Evolutionary conservation across 139 green algal genomes (phyloP).

Genomic region (Micromonas pusilla): DNA sequence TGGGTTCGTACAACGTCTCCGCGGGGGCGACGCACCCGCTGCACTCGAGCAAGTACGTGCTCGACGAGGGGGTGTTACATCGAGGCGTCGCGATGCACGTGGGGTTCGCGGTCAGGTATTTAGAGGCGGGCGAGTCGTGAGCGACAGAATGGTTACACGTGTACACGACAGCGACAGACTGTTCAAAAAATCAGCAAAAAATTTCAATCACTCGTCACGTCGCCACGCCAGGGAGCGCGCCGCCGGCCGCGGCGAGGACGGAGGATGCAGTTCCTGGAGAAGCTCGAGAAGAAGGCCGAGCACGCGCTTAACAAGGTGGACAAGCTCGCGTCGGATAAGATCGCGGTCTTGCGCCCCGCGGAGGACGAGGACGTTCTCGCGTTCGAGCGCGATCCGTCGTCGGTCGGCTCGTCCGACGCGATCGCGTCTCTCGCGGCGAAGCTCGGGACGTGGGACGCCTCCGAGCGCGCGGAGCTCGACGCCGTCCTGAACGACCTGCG

Average conservation of each 20-base stretch:
- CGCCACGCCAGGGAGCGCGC: too few relatives aligned
- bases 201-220: too few relatives aligned
- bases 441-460: neutral
- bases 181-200: too few relatives aligned
- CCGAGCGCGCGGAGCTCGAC: neutral
- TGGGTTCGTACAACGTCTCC: constrained; percentile 9
- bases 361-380: neutral
- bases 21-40: constrained; percentile 1
- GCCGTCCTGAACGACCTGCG: too few relatives aligned
- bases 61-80: constrained; percentile 3
- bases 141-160: too few relatives aligned
- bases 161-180: too few relatives aligned
- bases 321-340: neutral
- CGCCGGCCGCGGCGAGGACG: neutral
- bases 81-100: constrained; percentile 5
- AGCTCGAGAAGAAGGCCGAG: neutral
- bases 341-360: neutral
- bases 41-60: neutral
- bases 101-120: too few relatives aligned
- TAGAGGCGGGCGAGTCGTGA: too few relatives aligned
- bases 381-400: neutral
- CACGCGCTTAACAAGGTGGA: neutral
- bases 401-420: neutral
- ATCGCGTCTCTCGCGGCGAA: neutral
- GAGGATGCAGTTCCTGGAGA: neutral